phyloP scores from a whole-genome alignment of 2,329 filamentous ascomycete species.

The Dothidotthia symphoricarpi region DNA sequence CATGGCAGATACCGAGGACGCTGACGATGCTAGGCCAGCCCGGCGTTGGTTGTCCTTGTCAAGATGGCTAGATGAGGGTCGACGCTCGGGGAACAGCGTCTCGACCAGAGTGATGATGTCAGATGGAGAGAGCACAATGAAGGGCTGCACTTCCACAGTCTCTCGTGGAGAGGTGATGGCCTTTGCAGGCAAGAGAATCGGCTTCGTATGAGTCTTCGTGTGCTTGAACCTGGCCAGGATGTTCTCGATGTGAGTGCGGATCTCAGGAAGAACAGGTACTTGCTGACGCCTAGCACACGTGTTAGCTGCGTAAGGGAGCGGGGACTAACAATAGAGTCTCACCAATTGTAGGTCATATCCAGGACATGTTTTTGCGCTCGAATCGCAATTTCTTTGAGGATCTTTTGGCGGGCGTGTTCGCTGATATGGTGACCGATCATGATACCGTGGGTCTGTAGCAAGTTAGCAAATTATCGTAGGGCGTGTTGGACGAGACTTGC shows the following conservation, averaged over 20 bases:
- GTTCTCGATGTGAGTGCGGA: slow-evolving; percentile 68
- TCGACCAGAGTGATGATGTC: slow-evolving; percentile 80
- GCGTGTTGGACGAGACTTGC: slow-evolving; percentile 45
- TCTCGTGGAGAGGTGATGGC: slow-evolving; percentile 71
- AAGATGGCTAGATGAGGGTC: slow-evolving; percentile 58
- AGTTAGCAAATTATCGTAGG: slow-evolving; percentile 33
- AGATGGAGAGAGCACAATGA: slow-evolving; percentile 73
- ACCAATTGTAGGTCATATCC: slow-evolving; percentile 70
- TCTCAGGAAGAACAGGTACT: slow-evolving; percentile 60
- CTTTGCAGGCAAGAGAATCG: slow-evolving; percentile 67
- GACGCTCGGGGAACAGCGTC: slow-evolving; percentile 74
- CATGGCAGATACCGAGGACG: slow-evolving; percentile 51
- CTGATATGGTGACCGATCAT: slow-evolving; percentile 91
- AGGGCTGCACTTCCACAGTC: slow-evolving; percentile 75
- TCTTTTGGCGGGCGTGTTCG: slow-evolving; percentile 79
- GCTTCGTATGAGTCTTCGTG: slow-evolving; percentile 45
- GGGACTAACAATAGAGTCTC: slow-evolving; percentile 39
- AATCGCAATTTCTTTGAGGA: slow-evolving; percentile 71
- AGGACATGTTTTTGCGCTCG: slow-evolving; percentile 76
- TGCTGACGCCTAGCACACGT: slow-evolving; percentile 53
- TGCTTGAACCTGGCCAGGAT: slow-evolving; percentile 63
- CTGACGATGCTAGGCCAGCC: slow-evolving; percentile 48
- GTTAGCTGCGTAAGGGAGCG: slow-evolving; percentile 23
- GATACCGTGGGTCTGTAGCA: slow-evolving; percentile 54
- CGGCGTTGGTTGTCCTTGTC: slow-evolving; percentile 48